These are phyloP conservation scores for Dysphania ambrosioides DNA, from an alignment of 148 eudicot species.

Conservation along the genomic window DNA sequence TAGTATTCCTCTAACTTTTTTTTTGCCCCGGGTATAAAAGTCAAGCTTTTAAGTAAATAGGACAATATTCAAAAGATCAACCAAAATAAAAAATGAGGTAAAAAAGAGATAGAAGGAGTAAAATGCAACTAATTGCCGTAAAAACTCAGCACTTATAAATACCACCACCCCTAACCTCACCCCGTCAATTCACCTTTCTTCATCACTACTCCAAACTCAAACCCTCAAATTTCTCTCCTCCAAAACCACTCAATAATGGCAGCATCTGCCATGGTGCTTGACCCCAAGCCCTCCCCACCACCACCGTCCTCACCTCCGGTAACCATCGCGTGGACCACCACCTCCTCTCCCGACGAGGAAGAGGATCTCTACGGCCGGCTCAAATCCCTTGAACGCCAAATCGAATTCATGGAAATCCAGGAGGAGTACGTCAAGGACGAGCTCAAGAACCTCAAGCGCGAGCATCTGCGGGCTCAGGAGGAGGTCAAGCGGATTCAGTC, in stretches of 20 bases:
- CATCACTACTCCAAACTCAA: neutral
- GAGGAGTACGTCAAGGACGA: constrained; percentile 91
- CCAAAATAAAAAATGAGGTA: too few species aligned
- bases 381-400: constrained; percentile 56
- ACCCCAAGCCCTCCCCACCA: constrained; percentile 41
- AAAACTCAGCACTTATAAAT: too few species aligned
- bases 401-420: constrained; percentile 81
- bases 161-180: too few species aligned
- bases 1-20: too few species aligned
- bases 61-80: too few species aligned
- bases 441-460: constrained; percentile 74
- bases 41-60: too few species aligned
- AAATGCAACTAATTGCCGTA: too few species aligned
- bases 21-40: too few species aligned
- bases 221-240: neutral
- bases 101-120: too few species aligned
- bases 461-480: constrained; percentile 73
- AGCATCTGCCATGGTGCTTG: constrained; percentile 49
- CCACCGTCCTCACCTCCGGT: constrained; percentile 2
- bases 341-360: constrained; percentile 2
- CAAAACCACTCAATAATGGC: constrained; percentile 34
- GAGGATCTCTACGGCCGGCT: constrained; percentile 72
- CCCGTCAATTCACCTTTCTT: too few species aligned
- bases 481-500: constrained; percentile 89
- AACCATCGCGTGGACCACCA: neutral